Percentiles rank a stretch among this genome's conserved stretches.
Conservation (phyloP, 805 yeast species). For the Candida adriatica region DNA sequence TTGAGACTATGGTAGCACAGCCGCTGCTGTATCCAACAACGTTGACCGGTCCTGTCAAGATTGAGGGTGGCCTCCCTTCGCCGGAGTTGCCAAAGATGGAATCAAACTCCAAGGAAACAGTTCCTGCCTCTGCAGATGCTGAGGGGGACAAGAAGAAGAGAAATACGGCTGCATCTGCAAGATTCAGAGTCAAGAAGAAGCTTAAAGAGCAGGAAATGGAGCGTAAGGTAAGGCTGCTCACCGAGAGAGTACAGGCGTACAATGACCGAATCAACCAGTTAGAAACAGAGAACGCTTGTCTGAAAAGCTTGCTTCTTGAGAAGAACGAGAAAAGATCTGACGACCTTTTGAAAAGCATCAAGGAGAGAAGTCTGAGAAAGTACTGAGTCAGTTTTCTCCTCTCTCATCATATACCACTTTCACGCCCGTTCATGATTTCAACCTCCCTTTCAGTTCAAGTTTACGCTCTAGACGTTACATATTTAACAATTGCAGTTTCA, state of each 20-base stretch:
- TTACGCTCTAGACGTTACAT: too few species aligned
- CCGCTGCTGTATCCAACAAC: neutral
- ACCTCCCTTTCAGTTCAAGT: too few species aligned
- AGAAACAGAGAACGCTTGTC: conserved; percentile 56
- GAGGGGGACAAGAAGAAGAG: conserved; percentile 73
- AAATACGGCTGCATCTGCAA: conserved; percentile 91
- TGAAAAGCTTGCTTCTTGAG: conserved; percentile 47
- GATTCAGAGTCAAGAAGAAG: conserved; percentile 90
- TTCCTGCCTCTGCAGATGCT: conserved; percentile 1
- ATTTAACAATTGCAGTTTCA: too few species aligned
- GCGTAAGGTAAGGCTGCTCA: conserved; percentile 61
- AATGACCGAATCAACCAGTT: conserved; percentile 43
- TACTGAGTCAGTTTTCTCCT: neutral
- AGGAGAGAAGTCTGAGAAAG: conserved; percentile 16
- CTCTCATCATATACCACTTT: too few species aligned
- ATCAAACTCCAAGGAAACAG: conserved; percentile 1
- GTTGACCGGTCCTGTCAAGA: too few species aligned
- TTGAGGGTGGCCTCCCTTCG: too few species aligned
- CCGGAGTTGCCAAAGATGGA: neutral
- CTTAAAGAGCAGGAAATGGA: conserved; percentile 89
- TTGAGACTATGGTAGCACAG: neutral
- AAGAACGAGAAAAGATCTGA: conserved; percentile 38
- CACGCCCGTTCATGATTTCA: too few species aligned
- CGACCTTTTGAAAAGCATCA: conserved; percentile 32
- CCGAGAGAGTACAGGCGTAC: conserved; percentile 39